These are phyloP conservation scores for Beauveria brongniartii DNA, from an alignment of 2,329 filamentous ascomycete species.

Conservation along the genomic window DNA sequence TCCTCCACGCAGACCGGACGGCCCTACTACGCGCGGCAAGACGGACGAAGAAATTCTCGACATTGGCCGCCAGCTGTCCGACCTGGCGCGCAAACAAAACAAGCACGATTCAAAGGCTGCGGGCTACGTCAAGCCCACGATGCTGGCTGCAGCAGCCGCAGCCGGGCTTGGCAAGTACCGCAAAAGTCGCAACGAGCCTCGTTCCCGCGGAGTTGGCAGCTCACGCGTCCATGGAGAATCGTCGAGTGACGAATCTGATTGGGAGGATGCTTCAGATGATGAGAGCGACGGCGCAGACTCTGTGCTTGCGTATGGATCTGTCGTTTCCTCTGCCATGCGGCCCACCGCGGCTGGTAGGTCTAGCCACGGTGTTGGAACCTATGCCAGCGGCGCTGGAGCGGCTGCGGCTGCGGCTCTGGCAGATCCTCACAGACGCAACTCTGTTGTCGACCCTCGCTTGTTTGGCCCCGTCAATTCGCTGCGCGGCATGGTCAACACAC, in stretches of 20 bases:
- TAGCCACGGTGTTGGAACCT: constrained; percentile 22
- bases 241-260: constrained; percentile 42
- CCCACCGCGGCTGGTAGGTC: constrained; percentile 12
- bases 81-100: constrained; percentile 44
- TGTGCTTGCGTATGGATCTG: constrained; percentile 29
- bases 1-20: background rate
- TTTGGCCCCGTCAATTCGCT: constrained; percentile 57
- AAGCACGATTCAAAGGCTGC: constrained; percentile 37
- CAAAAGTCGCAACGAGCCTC: constrained; percentile 26
- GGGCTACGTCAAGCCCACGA: constrained; percentile 21
- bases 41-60: constrained; percentile 51
- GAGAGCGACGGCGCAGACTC: constrained; percentile 34
- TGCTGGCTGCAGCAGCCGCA: constrained; percentile 31
- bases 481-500: constrained; percentile 43
- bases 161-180: constrained; percentile 32
- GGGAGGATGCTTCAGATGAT: constrained; percentile 48
- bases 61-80: constrained; percentile 45
- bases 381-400: constrained; percentile 25
- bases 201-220: constrained; percentile 28
- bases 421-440: constrained; percentile 32
- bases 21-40: constrained; percentile 23
- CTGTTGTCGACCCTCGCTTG: constrained; percentile 48
- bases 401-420: constrained; percentile 19
- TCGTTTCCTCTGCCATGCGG: constrained; percentile 19
- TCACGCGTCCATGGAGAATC: constrained; percentile 32